Conservation (phyloP, 1,284 basidiomycete species). For the Laetiporus sulphureus region DNA sequence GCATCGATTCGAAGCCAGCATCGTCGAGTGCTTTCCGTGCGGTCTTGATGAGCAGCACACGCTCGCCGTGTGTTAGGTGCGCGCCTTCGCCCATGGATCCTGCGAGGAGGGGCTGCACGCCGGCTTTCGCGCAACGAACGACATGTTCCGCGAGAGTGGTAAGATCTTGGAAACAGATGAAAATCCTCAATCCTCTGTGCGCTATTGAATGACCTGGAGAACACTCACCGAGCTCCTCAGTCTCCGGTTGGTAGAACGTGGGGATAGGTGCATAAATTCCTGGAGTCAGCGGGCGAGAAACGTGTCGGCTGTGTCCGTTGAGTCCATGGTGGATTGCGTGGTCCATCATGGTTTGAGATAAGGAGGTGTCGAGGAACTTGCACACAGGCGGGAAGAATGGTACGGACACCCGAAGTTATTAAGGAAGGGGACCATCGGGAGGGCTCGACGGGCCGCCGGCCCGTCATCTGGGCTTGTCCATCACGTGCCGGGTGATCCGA, state of each 20-base stretch:
- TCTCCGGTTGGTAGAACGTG: constrained; percentile 68
- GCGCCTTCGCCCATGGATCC: constrained; percentile 81
- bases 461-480: background rate
- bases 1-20: constrained; percentile 51
- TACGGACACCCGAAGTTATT: constrained; percentile 1
- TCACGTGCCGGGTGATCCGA: background rate
- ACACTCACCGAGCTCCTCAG: constrained; percentile 73
- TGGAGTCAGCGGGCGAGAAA: constrained; percentile 49
- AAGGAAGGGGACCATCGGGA: background rate
- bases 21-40: constrained; percentile 67
- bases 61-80: constrained; percentile 72
- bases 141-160: constrained; percentile 71
- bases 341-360: constrained; percentile 3
- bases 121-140: constrained; percentile 59
- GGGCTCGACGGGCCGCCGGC: too few species aligned
- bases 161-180: too few species aligned
- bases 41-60: constrained; percentile 57
- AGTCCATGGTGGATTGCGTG: constrained; percentile 8
- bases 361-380: background rate
- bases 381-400: background rate
- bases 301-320: constrained; percentile 11
- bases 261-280: constrained; percentile 85
- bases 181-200: too few species aligned
- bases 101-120: constrained; percentile 71
- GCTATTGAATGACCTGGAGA: background rate